Percentiles rank a stretch among this genome's conserved stretches.
These are phyloP conservation scores for Phytopythium chamaehyphon DNA, from an alignment of 352 stramenopile genomes.

Conservation along the genomic window DNA sequence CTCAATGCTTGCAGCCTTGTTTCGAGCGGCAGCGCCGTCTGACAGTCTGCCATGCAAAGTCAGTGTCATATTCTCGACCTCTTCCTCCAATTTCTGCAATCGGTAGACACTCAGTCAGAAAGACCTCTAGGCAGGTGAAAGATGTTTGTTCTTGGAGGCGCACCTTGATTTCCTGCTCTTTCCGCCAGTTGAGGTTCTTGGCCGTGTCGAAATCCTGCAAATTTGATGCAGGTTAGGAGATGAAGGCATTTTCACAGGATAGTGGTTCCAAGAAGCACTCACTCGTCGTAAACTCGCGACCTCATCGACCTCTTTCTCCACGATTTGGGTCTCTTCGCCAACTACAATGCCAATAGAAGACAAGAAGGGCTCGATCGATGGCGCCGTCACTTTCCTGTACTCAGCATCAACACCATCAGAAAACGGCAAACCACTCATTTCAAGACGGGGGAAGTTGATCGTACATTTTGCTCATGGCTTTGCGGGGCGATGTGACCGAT, in stretches of 20 bases:
- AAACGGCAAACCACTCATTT: neutral
- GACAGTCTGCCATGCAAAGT: constrained; percentile 58
- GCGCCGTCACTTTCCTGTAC: constrained; percentile 52
- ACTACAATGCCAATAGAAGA: constrained; percentile 69
- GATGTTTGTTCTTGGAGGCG: too few species aligned
- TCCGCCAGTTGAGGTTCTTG: constrained; percentile 63
- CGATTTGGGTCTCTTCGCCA: constrained; percentile 72
- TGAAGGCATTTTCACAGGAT: too few species aligned
- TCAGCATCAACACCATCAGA: neutral
- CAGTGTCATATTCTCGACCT: constrained; percentile 70
- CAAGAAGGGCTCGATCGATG: constrained; percentile 68
- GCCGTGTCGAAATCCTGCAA: constrained; percentile 61
- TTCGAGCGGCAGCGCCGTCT: constrained; percentile 52
- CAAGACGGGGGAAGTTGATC: neutral
- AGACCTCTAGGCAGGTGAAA: neutral
- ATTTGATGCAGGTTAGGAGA: neutral
- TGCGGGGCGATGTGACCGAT: constrained; percentile 43
- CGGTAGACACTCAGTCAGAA: neutral
- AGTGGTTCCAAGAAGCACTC: constrained; percentile 17
- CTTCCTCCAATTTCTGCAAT: constrained; percentile 60
- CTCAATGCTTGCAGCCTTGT: constrained; percentile 62
- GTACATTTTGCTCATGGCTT: constrained; percentile 41
- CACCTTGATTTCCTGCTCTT: constrained; percentile 70
- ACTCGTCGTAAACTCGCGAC: constrained; percentile 48
- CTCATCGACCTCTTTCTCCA: constrained; percentile 80